A percentile compares a stretch with the other conserved stretches of the same genome.
These are phyloP conservation scores for Colletotrichum kahawae DNA, from an alignment of 2,329 filamentous ascomycete species.

Conservation along the genomic window DNA sequence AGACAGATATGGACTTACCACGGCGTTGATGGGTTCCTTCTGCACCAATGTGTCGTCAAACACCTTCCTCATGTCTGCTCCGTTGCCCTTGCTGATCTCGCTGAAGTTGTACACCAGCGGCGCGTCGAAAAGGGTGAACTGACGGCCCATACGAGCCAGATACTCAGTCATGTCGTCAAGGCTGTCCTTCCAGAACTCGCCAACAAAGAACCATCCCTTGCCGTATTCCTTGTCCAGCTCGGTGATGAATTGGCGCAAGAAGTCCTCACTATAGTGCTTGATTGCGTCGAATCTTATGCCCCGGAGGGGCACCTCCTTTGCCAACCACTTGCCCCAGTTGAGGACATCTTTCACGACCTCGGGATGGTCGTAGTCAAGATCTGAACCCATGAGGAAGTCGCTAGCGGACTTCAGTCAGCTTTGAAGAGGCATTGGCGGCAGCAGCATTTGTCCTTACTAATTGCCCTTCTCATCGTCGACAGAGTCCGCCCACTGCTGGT, in stretches of 20 bases:
- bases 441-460: slow-evolving; percentile 48
- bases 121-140: slow-evolving; percentile 69
- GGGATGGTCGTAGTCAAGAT: slow-evolving; percentile 68
- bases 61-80: slow-evolving; percentile 66
- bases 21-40: slow-evolving; percentile 38
- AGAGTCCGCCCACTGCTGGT: slow-evolving; percentile 69
- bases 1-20: slow-evolving; percentile 25
- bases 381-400: slow-evolving; percentile 75
- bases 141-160: slow-evolving; percentile 53
- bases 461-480: slow-evolving; percentile 67
- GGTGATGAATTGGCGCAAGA: slow-evolving; percentile 68
- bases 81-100: slow-evolving; percentile 57
- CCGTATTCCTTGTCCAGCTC: slow-evolving; percentile 54
- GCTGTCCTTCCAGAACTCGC: slow-evolving; percentile 45
- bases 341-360: slow-evolving; percentile 70
- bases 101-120: slow-evolving; percentile 74
- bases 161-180: slow-evolving; percentile 37
- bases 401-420: slow-evolving; percentile 63
- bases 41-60: slow-evolving; percentile 66
- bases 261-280: slow-evolving; percentile 74
- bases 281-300: slow-evolving; percentile 76
- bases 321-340: slow-evolving; percentile 72
- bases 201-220: slow-evolving; percentile 40
- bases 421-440: neutral
- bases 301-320: slow-evolving; percentile 61